phyloP scores from a whole-genome alignment of 2,329 filamentous ascomycete species.

The Colletotrichum australisinense region DNA sequence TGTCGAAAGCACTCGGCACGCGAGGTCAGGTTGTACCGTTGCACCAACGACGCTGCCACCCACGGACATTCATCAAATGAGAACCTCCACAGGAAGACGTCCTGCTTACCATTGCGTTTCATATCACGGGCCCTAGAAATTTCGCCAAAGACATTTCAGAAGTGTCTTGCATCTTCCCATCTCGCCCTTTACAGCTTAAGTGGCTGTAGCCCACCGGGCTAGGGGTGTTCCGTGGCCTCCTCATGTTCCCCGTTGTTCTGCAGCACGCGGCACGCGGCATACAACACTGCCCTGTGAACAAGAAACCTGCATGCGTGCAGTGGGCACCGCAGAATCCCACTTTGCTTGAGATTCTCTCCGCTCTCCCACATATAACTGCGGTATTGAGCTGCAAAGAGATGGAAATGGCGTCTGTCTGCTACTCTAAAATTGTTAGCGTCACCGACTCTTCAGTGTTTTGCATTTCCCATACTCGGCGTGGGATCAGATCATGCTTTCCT shows the following conservation, averaged over 20 bases:
- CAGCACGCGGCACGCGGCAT: constrained; percentile 6
- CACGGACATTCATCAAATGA: background rate
- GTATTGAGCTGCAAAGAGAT: background rate
- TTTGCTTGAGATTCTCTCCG: background rate
- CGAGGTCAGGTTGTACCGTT: constrained; percentile 1
- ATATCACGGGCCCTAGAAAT: background rate
- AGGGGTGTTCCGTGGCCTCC: background rate
- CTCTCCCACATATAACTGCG: background rate
- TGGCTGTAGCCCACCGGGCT: background rate
- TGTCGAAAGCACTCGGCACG: background rate
- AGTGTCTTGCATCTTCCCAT: background rate
- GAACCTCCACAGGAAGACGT: background rate
- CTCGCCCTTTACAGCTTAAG: background rate
- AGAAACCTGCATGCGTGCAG: background rate
- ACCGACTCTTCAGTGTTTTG: constrained; percentile 20
- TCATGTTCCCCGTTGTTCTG: background rate
- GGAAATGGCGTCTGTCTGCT: background rate
- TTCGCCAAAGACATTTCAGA: background rate
- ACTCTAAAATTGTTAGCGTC: constrained; percentile 17
- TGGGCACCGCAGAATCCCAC: background rate
- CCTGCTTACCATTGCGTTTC: background rate
- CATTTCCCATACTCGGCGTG: background rate
- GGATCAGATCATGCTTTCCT: background rate
- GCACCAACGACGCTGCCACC: background rate
- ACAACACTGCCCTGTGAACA: background rate